Evolutionary conservation across 1,284 basidiomycete species (phyloP), one percentile per base, ranked within the genome.

Genomic region (Tetrapyrgos nigripes): DNA sequence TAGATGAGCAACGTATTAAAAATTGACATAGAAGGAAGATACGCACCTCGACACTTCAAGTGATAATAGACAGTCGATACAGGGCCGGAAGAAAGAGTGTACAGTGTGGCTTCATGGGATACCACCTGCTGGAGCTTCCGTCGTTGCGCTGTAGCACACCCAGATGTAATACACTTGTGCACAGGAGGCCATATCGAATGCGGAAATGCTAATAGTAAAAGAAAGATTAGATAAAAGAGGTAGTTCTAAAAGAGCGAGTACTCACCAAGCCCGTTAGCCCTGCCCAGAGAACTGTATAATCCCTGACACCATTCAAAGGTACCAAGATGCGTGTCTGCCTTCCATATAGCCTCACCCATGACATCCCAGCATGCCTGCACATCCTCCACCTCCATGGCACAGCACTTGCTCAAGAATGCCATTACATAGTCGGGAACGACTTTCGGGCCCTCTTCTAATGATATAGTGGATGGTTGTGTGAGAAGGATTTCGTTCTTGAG

Each of bases 401-500:
- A 24, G 10, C 11, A 8, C 11, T 10, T 23, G 11, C 21, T 23
- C 6, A 50, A 24, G 26, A 50, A 50, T 9, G 47, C 19, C 13
- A 23, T 19, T 11, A 50, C 24, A 27, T 50, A 23, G 21, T 27
- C 10, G 5, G 47, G 47, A 11, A 50, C 11, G 9, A 24, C 8
- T 27, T 50, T 10, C 10, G 47, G 47, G 8, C 10, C 27, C 8
- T 23, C 9, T 11, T 50, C 47, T 9, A 27, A 24, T 8, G 19
- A 9, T 23, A 13, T 19, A 50, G 8, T 23, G 27, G 47, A 27
- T 29, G 19, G 19, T 27, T 50, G 47, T 10, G 21, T 24, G 26
- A 50, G 27, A 4, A 50, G 47, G 27, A 50, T 50, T 11, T 50
- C 47, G 5, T 50, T 23, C 47, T 50, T 50, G 5, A 50, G 47